Base-by-base conservation (phyloP, 164 flowering plant genomes). In the Taxillus chinensis region DNA sequence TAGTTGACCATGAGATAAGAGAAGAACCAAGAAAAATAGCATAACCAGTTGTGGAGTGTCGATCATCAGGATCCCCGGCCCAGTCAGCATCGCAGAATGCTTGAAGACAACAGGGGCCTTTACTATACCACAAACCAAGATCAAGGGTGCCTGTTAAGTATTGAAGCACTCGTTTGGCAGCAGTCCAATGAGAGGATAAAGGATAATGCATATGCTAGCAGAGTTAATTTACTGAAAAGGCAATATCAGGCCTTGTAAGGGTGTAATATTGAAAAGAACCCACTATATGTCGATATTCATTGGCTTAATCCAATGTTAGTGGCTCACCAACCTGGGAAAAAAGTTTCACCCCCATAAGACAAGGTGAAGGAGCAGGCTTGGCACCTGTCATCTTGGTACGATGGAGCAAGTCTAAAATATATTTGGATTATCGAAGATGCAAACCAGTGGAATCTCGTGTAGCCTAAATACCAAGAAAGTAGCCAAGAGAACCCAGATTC, bases 51-150 rank as follows among this genome's bases (percentile, higher is more conserved):
- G 51, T 57, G 41, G 63, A 59, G 4, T 52, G 39, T 49, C 67
- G 2, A 13, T 11, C 13, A 8, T 8, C 14, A 12, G n/a, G 52
- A 14, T 14, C 9, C 4, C 52, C 13, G 0, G 14, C 70, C 65
- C 65, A 62, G 41, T 62, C 65, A 6, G 41, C 55, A 57, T 67
- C 61, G 2, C 55, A 45, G 15, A 40, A 67, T 5, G 70, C 62
- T 8, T 11, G 2, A 3, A 62, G 39, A 12, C 5, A 5, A 1
- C 48, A 14, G 3, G 65, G 27, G 41, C 14, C 15, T 12, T 11
- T 15, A 8, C 46, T 5, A n/a, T 50, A 15, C 3, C 1, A 10
- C 1, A 68, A 8, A 13, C 56, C 62, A 13, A 17, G 13, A 13
- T 9, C 13, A 5, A 46, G 3, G 6, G 64, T 37, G 8, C 45